Evolutionary conservation across 108 stramenopile species (phyloP).

Genomic region (Discostella stelligeroides): DNA sequence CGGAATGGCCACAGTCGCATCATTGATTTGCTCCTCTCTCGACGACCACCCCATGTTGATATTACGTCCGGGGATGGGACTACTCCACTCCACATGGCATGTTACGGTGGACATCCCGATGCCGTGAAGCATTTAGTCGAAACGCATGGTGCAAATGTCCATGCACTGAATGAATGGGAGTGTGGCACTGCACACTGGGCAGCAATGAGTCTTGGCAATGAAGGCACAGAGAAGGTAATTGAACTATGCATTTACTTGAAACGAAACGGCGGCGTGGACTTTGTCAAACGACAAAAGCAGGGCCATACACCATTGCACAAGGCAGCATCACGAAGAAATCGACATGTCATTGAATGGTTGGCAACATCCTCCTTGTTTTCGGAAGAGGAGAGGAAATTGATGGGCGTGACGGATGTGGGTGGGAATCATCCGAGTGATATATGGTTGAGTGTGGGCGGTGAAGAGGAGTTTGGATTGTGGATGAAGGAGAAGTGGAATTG

Average conservation of each 20-base stretch:
- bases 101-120: constrained; percentile 72
- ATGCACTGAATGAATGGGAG: constrained; percentile 66
- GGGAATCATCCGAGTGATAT: constrained; percentile 81
- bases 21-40: constrained; percentile 49
- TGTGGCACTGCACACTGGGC: constrained; percentile 76
- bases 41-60: constrained; percentile 26
- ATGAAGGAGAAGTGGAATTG: constrained; percentile 52
- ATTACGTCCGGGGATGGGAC: constrained; percentile 78
- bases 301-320: constrained; percentile 85
- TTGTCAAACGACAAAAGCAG: constrained; percentile 62
- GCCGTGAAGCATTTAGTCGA: constrained; percentile 61
- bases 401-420: constrained; percentile 60
- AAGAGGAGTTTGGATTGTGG: constrained; percentile 61
- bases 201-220: constrained; percentile 65
- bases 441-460: constrained; percentile 68
- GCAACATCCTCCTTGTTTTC: constrained; percentile 34
- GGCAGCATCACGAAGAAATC: constrained; percentile 72
- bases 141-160: constrained; percentile 33
- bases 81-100: constrained; percentile 84
- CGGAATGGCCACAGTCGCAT: constrained; percentile 75
- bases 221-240: constrained; percentile 41
- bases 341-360: constrained; percentile 72
- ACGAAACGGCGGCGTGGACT: constrained; percentile 46
- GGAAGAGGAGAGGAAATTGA: constrained; percentile 27
- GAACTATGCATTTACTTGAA: constrained; percentile 59